Base-by-base conservation (phyloP, 371 early-diverging fungal genomes). In the Pancytospora philotis region DNA sequence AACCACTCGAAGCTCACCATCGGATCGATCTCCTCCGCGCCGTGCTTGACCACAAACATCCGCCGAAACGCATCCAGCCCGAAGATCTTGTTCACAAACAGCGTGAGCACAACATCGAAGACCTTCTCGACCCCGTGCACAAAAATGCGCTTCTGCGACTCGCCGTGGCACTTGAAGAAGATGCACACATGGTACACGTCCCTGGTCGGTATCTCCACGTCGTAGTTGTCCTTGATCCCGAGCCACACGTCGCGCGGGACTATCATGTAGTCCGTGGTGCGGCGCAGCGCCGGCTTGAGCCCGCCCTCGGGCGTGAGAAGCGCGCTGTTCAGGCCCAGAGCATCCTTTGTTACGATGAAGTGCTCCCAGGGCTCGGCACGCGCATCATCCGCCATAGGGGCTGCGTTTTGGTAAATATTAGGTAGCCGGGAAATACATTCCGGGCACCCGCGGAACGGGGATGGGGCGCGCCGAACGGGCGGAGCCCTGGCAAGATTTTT, bases 211-310 rank as follows among this genome's bases (percentile, higher is more conserved):
- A 65, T 65, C 31, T 65, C 66, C 30, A 65, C 60, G 41, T 65
- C 66, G 41, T 65, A 65, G 10, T 6, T 6, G 3, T 10, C 30
- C 58, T 65, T 65, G 6, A 64, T 65, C 3, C 4, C 19, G 25
- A 16, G 22, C 66, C 66, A 65, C 8, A 34, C 63, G 4, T 3
- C n/a, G 4, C 3, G 3, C n/a, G 62, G n/a, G 8, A 57, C 56
- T 25, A 65, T 59, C 13, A 3, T 10, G 34, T 65, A 65, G 66
- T 65, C 66, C 25, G 60, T 28, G 37, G 45, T 31, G 16, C 66
- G 65, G 36, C 56, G 52, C 3, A 62, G n/a, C 6, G 52, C 8
- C n/a, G 4, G 13, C 8, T 30, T 64, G 34, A 65, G 31, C 13
- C 28, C 8, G n/a, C 35, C 37, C 4, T 64, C 45, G 27, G 63